Conservation (phyloP, 2,329 filamentous ascomycete species). For the Talaromyces piceae region DNA sequence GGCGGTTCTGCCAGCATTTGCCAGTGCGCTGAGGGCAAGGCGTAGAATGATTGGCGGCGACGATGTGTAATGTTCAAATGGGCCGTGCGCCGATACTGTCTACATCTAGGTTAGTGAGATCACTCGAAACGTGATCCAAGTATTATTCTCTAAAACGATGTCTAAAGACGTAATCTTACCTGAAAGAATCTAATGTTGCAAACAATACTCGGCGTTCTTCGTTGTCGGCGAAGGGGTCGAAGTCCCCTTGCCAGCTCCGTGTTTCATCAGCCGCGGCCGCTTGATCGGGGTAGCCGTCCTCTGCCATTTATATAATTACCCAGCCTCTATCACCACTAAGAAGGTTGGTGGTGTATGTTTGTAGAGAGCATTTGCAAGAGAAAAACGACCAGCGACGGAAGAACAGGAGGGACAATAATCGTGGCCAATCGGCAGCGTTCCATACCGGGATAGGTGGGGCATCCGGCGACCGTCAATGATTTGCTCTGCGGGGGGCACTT, state of each 20-base stretch:
- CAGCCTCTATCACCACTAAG: neutral
- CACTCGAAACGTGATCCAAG: neutral
- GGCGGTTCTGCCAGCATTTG: conserved; percentile 71
- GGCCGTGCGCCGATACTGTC: conserved; percentile 75
- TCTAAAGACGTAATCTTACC: conserved; percentile 50
- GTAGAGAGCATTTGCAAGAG: neutral
- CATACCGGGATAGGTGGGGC: neutral
- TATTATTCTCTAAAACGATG: neutral
- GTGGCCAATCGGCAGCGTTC: neutral
- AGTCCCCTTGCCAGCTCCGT: conserved; percentile 51
- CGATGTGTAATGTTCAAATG: conserved; percentile 89
- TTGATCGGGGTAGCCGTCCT: neutral
- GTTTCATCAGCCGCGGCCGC: conserved; percentile 1
- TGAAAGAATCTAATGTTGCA: conserved; percentile 78
- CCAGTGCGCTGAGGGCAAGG: conserved; percentile 76
- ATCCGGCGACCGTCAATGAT: neutral
- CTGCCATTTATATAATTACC: neutral
- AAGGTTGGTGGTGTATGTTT: neutral
- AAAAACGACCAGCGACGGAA: neutral
- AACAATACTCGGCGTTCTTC: conserved; percentile 77
- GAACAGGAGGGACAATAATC: neutral
- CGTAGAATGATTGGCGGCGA: conserved; percentile 87
- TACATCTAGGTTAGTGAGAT: conserved; percentile 27
- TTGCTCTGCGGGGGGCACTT: too few relatives aligned
- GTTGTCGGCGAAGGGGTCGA: conserved; percentile 61